These are phyloP conservation scores for Naumovozyma baii DNA, from an alignment of 805 yeast species.

Conservation along the genomic window DNA sequence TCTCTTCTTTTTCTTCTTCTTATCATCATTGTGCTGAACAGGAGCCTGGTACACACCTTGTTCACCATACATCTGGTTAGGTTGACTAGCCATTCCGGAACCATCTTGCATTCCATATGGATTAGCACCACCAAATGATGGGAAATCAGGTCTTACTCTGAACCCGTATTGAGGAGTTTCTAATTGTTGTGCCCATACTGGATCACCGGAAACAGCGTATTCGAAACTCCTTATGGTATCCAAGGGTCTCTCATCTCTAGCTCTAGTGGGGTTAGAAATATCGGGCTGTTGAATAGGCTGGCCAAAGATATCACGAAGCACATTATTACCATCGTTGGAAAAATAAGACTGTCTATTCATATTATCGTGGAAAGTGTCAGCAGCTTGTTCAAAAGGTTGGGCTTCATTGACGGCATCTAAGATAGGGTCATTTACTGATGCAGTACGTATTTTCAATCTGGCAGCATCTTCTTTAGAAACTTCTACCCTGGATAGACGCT, in stretches of 20 bases:
- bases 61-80: constrained; percentile 32
- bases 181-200: constrained; percentile 64
- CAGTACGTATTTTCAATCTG: constrained; percentile 53
- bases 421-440: constrained; percentile 80
- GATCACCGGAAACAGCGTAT: constrained; percentile 77
- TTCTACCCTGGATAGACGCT: constrained; percentile 30
- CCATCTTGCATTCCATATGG: constrained; percentile 9
- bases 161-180: constrained; percentile 77
- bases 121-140: constrained; percentile 25
- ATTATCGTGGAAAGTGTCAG: constrained; percentile 29
- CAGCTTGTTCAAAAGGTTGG: constrained; percentile 80
- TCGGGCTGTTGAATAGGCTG: constrained; percentile 70
- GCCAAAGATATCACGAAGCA: constrained; percentile 71
- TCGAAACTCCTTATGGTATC: constrained; percentile 94
- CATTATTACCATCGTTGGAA: constrained; percentile 35
- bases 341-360: constrained; percentile 33
- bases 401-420: constrained; percentile 87
- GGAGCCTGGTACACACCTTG: constrained; percentile 57
- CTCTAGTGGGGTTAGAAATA: constrained; percentile 84
- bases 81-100: constrained; percentile 16
- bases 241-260: constrained; percentile 90
- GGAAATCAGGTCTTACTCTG: constrained; percentile 70
- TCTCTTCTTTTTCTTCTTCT: constrained; percentile 62
- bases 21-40: constrained; percentile 27
- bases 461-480: constrained; percentile 43